phyloP scores from a whole-genome alignment of 2,329 filamentous ascomycete species.

The Penicillium sp. region DNA sequence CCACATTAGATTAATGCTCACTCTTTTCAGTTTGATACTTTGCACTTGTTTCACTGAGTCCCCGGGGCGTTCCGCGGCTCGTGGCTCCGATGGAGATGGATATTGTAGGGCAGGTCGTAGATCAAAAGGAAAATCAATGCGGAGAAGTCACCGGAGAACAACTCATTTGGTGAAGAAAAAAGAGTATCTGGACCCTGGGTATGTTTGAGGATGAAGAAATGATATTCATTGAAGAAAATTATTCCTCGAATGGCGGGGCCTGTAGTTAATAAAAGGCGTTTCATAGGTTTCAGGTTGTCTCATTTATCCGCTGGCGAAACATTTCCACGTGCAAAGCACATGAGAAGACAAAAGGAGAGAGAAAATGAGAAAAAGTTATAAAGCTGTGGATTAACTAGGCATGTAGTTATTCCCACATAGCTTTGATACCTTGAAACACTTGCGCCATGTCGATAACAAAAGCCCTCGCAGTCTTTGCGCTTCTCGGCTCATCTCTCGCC shows the following conservation, averaged over 20 bases:
- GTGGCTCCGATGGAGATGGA: background rate
- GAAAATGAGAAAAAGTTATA: background rate
- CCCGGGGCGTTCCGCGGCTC: background rate
- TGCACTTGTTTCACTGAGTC: background rate
- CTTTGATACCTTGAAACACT: background rate
- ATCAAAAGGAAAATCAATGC: background rate
- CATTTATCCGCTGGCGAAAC: background rate
- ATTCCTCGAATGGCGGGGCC: conserved; percentile 13
- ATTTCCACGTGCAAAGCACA: background rate
- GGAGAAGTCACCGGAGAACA: background rate
- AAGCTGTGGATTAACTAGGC: background rate
- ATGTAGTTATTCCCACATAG: background rate
- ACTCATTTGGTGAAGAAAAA: background rate
- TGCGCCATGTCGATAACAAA: conserved; percentile 1
- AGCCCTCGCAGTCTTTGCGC: conserved; percentile 3
- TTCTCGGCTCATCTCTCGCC: conserved; percentile 3
- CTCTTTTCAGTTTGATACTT: background rate
- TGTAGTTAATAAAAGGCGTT: background rate
- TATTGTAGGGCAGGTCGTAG: background rate
- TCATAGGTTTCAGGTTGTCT: conserved; percentile 7
- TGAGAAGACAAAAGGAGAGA: no score
- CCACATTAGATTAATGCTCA: background rate
- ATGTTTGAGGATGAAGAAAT: background rate
- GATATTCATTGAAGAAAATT: background rate
- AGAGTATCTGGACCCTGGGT: background rate